These are phyloP conservation scores for Curvularia sp. DNA, from an alignment of 2,329 filamentous ascomycete species.

Conservation along the genomic window DNA sequence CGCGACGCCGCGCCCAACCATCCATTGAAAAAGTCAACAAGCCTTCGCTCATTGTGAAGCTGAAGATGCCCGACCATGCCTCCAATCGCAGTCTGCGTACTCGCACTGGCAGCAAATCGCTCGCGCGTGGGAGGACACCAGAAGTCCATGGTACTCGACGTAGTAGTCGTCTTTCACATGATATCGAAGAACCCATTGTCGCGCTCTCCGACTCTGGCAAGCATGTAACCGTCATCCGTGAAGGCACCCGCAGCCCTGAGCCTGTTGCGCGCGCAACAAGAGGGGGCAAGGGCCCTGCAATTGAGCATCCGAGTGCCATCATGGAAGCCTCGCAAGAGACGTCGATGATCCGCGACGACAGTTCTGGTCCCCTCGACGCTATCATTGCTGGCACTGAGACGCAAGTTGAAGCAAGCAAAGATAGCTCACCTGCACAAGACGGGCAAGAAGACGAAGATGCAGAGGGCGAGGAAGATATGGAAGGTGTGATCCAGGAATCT, in stretches of 20 bases:
- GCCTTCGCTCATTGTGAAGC: slow-evolving; percentile 52
- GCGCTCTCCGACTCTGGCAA: slow-evolving; percentile 66
- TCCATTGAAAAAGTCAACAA: slow-evolving; percentile 39
- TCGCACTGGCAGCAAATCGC: slow-evolving; percentile 52
- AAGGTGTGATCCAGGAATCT: slow-evolving; percentile 54
- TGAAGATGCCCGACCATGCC: slow-evolving; percentile 47
- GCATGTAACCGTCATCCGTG: slow-evolving; percentile 62
- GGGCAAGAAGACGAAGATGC: slow-evolving; percentile 44
- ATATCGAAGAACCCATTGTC: slow-evolving; percentile 63
- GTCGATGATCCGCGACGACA: slow-evolving; percentile 47
- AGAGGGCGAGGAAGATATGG: slow-evolving; percentile 40
- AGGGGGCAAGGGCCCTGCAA: slow-evolving; percentile 59
- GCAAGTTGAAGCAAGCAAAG: slow-evolving; percentile 47
- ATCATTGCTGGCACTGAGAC: slow-evolving; percentile 46
- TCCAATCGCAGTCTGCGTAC: slow-evolving; percentile 43
- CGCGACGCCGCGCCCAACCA: slow-evolving; percentile 34
- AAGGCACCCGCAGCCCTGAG: slow-evolving; percentile 60
- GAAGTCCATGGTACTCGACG: slow-evolving; percentile 55
- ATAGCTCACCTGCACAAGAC: slow-evolving; percentile 43
- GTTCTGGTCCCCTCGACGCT: slow-evolving; percentile 42
- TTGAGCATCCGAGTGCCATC: slow-evolving; percentile 57
- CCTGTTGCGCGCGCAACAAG: slow-evolving; percentile 54
- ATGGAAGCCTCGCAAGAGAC: slow-evolving; percentile 63
- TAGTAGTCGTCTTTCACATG: slow-evolving; percentile 66
- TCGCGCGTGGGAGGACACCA: slow-evolving; percentile 49